These are phyloP conservation scores for Barbatosphaeria neglecta DNA, from an alignment of 495 filamentous ascomycete genomes.

Conservation along the genomic window DNA sequence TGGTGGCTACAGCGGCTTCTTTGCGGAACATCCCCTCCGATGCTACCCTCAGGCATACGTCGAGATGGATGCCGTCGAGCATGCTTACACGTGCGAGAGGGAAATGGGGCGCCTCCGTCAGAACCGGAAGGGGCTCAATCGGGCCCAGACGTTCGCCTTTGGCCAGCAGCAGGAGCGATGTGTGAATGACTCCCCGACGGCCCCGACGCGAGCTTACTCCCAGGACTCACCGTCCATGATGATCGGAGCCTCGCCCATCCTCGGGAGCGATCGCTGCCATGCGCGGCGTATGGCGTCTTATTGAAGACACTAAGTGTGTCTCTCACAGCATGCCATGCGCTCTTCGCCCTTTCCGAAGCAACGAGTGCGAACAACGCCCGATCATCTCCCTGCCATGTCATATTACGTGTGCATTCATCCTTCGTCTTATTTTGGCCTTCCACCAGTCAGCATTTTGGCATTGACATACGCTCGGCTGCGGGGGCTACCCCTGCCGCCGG, in stretches of 20 bases:
- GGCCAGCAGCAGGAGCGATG: slow-evolving; percentile 43
- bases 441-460: slow-evolving; percentile 6
- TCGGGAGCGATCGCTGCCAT: slow-evolving; percentile 38
- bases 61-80: slow-evolving; percentile 83
- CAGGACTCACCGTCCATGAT: slow-evolving; percentile 31
- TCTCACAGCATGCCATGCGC: too few relatives aligned
- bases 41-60: slow-evolving; percentile 94
- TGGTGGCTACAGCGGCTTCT: slow-evolving; percentile 92
- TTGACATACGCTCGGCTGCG: slow-evolving; percentile 1
- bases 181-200: slow-evolving; percentile 74
- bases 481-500: not conserved
- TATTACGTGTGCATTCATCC: not conserved
- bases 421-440: slow-evolving; percentile 8
- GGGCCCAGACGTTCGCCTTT: slow-evolving; percentile 93
- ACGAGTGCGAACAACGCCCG: not conserved
- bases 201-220: slow-evolving; percentile 38
- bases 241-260: slow-evolving; percentile 42
- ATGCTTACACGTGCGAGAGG: slow-evolving; percentile 82
- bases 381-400: not conserved
- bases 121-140: slow-evolving; percentile 68
- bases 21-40: slow-evolving; percentile 56
- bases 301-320: too few relatives aligned
- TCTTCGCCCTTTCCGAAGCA: too few relatives aligned
- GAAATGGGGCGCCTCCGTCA: slow-evolving; percentile 75
- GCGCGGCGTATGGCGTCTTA: slow-evolving; percentile 66